phyloP scores from a whole-genome alignment of 768 basidiomycete species.

The Leccinellum rugosiceps region DNA sequence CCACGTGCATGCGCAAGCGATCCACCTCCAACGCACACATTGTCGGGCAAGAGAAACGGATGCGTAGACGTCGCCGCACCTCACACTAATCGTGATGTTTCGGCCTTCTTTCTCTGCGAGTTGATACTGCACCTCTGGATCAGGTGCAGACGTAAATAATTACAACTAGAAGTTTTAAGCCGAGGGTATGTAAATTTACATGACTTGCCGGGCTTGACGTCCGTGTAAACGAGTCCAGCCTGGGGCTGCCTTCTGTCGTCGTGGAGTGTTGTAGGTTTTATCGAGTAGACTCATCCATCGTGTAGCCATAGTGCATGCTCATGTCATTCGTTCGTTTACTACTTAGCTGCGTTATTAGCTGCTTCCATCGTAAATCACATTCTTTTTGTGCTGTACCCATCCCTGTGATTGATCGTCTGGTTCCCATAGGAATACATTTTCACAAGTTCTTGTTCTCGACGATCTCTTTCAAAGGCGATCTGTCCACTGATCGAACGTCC shows the following conservation, averaged over 20 bases:
- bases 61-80: conserved; percentile 15
- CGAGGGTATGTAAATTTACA: not conserved
- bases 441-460: not conserved
- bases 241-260: not conserved
- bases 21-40: not conserved
- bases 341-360: not conserved
- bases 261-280: not conserved
- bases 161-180: not conserved
- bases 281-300: not conserved
- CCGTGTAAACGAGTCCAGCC: not conserved
- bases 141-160: not conserved
- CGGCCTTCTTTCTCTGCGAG: no score
- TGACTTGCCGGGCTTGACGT: conserved; percentile 6
- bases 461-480: not conserved
- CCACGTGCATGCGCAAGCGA: conserved; percentile 13
- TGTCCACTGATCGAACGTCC: not conserved
- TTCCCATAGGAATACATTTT: not conserved
- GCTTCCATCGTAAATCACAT: not conserved
- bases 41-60: conserved; percentile 7
- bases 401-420: not conserved
- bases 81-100: conserved; percentile 6
- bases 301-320: conserved; percentile 10
- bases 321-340: not conserved
- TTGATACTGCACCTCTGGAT: conserved; percentile 6
- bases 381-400: not conserved